Evolutionary conservation across 345 rosid genomes (phyloP).

Genomic region (Brassica incana): DNA sequence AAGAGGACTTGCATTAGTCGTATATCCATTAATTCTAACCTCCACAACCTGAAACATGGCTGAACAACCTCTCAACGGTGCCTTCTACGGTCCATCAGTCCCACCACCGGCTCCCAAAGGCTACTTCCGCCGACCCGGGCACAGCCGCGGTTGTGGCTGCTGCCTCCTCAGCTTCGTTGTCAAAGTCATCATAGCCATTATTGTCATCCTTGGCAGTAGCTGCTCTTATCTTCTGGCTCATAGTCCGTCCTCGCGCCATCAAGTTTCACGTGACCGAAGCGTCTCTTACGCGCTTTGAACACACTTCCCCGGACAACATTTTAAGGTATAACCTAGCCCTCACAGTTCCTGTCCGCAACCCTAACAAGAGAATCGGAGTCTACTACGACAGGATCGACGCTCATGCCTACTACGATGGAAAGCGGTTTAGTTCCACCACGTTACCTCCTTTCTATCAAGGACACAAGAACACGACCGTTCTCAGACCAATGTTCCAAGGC

Average conservation of each 20-base stretch:
- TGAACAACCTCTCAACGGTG: constrained; percentile 57
- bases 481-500: constrained; percentile 49
- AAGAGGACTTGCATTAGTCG: constrained; percentile 19
- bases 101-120: constrained; percentile 49
- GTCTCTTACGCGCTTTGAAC: constrained; percentile 50
- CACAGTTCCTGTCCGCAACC: constrained; percentile 61
- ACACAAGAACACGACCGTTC: constrained; percentile 63
- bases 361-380: constrained; percentile 58
- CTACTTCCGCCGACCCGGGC: constrained; percentile 51
- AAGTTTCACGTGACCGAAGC: constrained; percentile 54
- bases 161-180: constrained; percentile 55
- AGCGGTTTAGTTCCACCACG: constrained; percentile 37
- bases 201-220: constrained; percentile 50
- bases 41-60: constrained; percentile 30
- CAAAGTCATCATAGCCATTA: constrained; percentile 45
- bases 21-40: constrained; percentile 11
- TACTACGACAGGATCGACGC: constrained; percentile 58
- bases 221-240: constrained; percentile 58
- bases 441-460: constrained; percentile 72
- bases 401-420: constrained; percentile 46
- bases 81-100: constrained; percentile 70
- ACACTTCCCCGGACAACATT: constrained; percentile 40
- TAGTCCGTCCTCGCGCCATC: constrained; percentile 58
- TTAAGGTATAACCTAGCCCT: constrained; percentile 46
- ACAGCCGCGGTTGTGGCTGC: constrained; percentile 56